phyloP scores from a whole-genome alignment of 2,329 filamentous ascomycete species.

The Epichloe festucae region DNA sequence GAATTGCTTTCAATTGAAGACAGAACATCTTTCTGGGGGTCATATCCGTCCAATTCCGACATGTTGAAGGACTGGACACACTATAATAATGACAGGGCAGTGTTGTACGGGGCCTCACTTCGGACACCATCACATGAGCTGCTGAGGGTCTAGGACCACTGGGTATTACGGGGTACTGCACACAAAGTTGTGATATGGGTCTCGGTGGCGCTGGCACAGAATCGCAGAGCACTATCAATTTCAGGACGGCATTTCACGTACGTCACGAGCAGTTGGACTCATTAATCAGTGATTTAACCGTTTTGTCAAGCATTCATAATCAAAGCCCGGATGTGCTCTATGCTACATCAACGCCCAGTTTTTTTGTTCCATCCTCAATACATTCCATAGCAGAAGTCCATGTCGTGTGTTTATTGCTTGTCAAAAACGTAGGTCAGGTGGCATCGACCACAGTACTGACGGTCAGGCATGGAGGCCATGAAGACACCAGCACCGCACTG shows the following conservation, averaged over 20 bases:
- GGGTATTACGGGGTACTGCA: too few relatives aligned
- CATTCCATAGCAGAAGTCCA: constrained; percentile 17
- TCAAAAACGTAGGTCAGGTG: constrained; percentile 63
- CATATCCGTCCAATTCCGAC: too few relatives aligned
- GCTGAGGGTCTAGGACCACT: too few relatives aligned
- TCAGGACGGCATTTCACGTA: not conserved
- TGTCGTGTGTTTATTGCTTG: constrained; percentile 40
- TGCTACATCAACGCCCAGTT: constrained; percentile 30
- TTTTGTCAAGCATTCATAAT: constrained; percentile 26
- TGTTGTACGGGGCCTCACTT: too few relatives aligned
- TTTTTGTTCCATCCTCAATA: constrained; percentile 13
- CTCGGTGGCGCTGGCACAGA: too few relatives aligned
- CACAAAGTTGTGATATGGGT: too few relatives aligned
- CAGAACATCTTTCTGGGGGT: too few relatives aligned
- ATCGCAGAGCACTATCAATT: too few relatives aligned
- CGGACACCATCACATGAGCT: too few relatives aligned
- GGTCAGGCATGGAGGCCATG: constrained; percentile 99
- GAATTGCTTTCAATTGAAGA: too few relatives aligned
- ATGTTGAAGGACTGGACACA: too few relatives aligned
- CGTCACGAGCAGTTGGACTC: not conserved
- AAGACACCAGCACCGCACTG: constrained; percentile 99
- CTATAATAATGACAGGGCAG: too few relatives aligned
- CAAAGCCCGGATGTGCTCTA: constrained; percentile 27
- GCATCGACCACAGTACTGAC: constrained; percentile 84
- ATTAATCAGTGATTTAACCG: not conserved